phyloP scores from a whole-genome alignment of 2,329 filamentous ascomycete species.

The Ploettnerulaceae sp. region DNA sequence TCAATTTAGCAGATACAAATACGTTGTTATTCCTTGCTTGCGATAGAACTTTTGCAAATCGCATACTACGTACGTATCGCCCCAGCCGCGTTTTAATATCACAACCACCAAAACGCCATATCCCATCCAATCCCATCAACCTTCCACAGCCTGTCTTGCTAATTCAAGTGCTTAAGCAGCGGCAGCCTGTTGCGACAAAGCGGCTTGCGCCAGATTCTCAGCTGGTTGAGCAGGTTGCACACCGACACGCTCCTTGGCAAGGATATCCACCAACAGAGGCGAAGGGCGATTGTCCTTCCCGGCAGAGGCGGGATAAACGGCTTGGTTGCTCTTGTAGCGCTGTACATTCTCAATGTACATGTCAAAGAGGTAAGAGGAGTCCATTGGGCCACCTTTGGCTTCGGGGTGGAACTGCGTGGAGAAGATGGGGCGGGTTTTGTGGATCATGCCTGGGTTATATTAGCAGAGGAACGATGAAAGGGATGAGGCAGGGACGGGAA shows the following conservation, averaged over 20 bases:
- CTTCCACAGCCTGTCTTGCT: too few relatives aligned
- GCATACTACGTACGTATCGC: too few relatives aligned
- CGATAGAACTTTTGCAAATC: too few relatives aligned
- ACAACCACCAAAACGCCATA: too few relatives aligned
- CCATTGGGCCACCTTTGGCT: conserved; percentile 93
- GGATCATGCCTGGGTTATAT: conserved; percentile 65
- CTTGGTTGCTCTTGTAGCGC: conserved; percentile 81
- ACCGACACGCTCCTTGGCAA: conserved; percentile 91
- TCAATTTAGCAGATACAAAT: too few relatives aligned
- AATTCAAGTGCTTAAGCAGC: too few relatives aligned
- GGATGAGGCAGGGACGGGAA: too few relatives aligned
- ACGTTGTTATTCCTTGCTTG: too few relatives aligned
- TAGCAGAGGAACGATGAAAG: conserved; percentile 11
- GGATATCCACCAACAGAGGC: conserved; percentile 81
- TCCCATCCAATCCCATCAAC: too few relatives aligned
- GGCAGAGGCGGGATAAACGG: conserved; percentile 58
- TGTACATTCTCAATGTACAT: conserved; percentile 88
- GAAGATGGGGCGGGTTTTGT: conserved; percentile 94
- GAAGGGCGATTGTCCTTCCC: conserved; percentile 82
- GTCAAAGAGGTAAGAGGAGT: conserved; percentile 94
- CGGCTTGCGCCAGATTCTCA: conserved; percentile 23
- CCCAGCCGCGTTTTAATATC: too few relatives aligned
- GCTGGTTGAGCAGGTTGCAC: conserved; percentile 44
- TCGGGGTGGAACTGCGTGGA: conserved; percentile 98
- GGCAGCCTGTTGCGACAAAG: conserved; percentile 17